Percentiles rank a stretch among this genome's conserved stretches.
phyloP scores from a whole-genome alignment of 768 basidiomycete species.

The Hortiboletus campestris region DNA sequence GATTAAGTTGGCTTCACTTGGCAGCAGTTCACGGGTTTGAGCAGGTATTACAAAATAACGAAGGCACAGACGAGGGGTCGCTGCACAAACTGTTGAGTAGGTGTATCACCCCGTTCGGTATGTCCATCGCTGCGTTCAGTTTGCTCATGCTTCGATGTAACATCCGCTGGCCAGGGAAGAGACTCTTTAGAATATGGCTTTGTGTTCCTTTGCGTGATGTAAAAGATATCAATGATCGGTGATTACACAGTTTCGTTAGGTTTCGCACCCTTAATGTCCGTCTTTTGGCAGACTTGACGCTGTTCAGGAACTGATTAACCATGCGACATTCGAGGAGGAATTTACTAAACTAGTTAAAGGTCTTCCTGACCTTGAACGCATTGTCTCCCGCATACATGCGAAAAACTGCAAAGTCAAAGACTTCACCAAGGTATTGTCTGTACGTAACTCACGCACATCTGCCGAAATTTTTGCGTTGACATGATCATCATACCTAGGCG shows the following conservation, averaged over 20 bases:
- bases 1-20: background rate
- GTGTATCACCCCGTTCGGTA: conserved; percentile 91
- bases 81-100: conserved; percentile 76
- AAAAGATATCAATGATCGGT: conserved; percentile 87
- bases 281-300: conserved; percentile 73
- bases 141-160: conserved; percentile 3
- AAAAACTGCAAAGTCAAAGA: conserved; percentile 85
- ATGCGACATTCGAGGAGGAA: conserved; percentile 71
- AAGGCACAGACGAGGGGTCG: conserved; percentile 91
- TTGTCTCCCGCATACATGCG: conserved; percentile 93
- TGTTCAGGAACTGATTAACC: conserved; percentile 83
- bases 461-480: background rate
- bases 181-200: conserved; percentile 95
- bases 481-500: conserved; percentile 43
- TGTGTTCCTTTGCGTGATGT: conserved; percentile 86
- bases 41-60: conserved; percentile 85
- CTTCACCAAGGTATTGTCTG: conserved; percentile 80
- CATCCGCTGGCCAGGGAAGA: conserved; percentile 63
- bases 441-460: conserved; percentile 33
- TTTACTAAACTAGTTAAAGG: conserved; percentile 79
- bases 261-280: conserved; percentile 16
- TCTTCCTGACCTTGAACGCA: conserved; percentile 88
- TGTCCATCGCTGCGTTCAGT: conserved; percentile 9
- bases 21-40: conserved; percentile 5
- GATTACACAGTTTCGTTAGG: conserved; percentile 19